Base-by-base conservation (phyloP, 345 rosid species). In the Eucalyptus sp. region DNA sequence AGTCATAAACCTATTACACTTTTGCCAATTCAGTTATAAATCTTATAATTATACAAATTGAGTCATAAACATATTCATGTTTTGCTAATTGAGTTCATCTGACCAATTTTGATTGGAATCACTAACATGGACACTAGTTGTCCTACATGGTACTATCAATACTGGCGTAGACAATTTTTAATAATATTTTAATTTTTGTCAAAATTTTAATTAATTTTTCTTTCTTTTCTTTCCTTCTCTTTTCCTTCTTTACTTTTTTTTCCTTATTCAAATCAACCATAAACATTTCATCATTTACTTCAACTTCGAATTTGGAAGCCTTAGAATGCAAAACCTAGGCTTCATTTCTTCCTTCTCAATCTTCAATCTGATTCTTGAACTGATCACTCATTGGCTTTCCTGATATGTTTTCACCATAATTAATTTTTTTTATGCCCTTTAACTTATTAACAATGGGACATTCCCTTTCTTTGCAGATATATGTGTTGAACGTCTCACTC, bases 91-190 rank as follows among this genome's bases (percentile, higher is more conserved):
- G 4, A 51, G 8, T 51, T 0, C 3, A 15, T 51, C 3, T 1
- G 0, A 3, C 6, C 22, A 51, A 50, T 51, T 51, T 51, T 51
- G 7, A 5, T 37, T 37, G 37, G 6, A 51, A 51, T 51, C 0
- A 1, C 20, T 51, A 51, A 51, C 4, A 3, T 37, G 37, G 37
- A 37, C 4, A 37, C 37, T 37, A 37, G 37, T 15, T 16, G 6
- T 51, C 9, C 2, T 7, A 52, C 2, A 0, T 52, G 24, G 7
- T 0, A 8, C 2, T 2, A 3, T 1, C 9, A 4, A 50, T 2
- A 17, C 5, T 18, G 4, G 13, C 9, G 3, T 17, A 7, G 22
- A 15, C 1, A 52, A 18, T 7, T 18, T 18, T 18, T 18, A 52
- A 7, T 52, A 52, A 18, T 7, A 17, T 52, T 17, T 52, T 52